A percentile compares a stretch with the other conserved stretches of the same genome.
phyloP scores from a whole-genome alignment of 352 stramenopile species.

The Phytophthora citricola region DNA sequence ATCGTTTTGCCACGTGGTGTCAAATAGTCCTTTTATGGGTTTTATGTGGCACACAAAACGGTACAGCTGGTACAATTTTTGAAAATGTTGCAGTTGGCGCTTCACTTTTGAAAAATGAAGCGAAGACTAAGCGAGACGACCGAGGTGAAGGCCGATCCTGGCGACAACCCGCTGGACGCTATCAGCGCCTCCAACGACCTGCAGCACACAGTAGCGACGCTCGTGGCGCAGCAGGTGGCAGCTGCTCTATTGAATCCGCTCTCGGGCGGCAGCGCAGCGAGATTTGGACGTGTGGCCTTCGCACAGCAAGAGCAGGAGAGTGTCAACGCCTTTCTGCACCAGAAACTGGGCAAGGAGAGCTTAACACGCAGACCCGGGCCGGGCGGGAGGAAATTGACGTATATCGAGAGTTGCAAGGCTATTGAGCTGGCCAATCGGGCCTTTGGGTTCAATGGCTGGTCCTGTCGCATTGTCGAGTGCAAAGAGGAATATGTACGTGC shows the following conservation, averaged over 20 bases:
- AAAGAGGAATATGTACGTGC: slow-evolving; percentile 85
- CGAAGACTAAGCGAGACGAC: slow-evolving; percentile 36
- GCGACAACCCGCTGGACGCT: slow-evolving; percentile 1
- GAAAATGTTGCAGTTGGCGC: slow-evolving; percentile 27
- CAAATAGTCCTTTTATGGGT: not conserved
- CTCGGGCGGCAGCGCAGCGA: slow-evolving; percentile 1
- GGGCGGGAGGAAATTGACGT: slow-evolving; percentile 78
- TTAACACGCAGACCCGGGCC: slow-evolving; percentile 71
- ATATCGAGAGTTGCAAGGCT: slow-evolving; percentile 91
- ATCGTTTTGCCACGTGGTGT: slow-evolving; percentile 24
- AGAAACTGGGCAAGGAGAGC: slow-evolving; percentile 86
- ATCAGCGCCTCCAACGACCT: slow-evolving; percentile 33
- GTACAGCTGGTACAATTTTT: not conserved
- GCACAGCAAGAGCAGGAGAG: slow-evolving; percentile 49
- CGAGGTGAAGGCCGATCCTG: slow-evolving; percentile 28
- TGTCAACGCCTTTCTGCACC: slow-evolving; percentile 77
- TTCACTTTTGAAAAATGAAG: slow-evolving; percentile 45
- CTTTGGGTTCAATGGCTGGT: slow-evolving; percentile 92
- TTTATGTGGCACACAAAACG: slow-evolving; percentile 7
- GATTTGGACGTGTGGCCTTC: slow-evolving; percentile 77
- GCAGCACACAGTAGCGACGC: slow-evolving; percentile 47
- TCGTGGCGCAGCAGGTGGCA: slow-evolving; percentile 49
- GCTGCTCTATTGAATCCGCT: slow-evolving; percentile 12
- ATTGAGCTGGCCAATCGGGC: slow-evolving; percentile 89
- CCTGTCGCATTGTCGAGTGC: slow-evolving; percentile 83